Conservation (phyloP, 352 stramenopile species). For the Phytophthora nicotianae region DNA sequence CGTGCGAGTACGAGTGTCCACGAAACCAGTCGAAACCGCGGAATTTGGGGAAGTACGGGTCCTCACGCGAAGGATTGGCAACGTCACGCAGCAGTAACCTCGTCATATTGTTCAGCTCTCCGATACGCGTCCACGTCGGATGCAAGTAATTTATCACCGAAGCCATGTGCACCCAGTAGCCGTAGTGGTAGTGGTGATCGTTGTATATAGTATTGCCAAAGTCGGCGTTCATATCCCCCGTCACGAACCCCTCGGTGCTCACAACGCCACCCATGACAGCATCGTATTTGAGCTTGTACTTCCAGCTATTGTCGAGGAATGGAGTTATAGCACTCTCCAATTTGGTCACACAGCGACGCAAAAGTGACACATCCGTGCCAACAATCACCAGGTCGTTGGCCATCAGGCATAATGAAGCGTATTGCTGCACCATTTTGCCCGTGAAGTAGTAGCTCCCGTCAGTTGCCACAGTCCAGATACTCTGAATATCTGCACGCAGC, state of each 20-base stretch:
- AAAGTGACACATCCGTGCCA: conserved; percentile 51
- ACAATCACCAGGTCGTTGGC: conserved; percentile 72
- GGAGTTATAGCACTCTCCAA: conserved; percentile 58
- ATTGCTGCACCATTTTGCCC: conserved; percentile 77
- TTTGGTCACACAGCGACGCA: conserved; percentile 68
- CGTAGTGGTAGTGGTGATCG: conserved; percentile 80
- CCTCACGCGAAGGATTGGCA: conserved; percentile 45
- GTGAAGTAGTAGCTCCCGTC: conserved; percentile 80
- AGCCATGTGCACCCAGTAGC: conserved; percentile 73
- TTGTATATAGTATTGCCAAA: conserved; percentile 84
- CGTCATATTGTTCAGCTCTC: conserved; percentile 58
- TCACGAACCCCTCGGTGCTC: conserved; percentile 62
- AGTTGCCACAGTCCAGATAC: conserved; percentile 52
- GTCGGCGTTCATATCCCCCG: conserved; percentile 59
- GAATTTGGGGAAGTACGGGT: conserved; percentile 73
- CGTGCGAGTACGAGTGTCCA: conserved; percentile 77
- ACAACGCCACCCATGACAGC: conserved; percentile 63
- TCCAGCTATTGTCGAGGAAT: conserved; percentile 71
- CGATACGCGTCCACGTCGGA: conserved; percentile 57
- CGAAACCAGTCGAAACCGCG: conserved; percentile 74
- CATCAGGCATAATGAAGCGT: conserved; percentile 76
- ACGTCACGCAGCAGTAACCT: conserved; percentile 59
- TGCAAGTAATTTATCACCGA: conserved; percentile 77
- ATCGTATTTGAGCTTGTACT: conserved; percentile 70
- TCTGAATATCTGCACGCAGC: conserved; percentile 58